Percentiles rank a stretch among this genome's conserved stretches.
These are phyloP conservation scores for Diaporthe citri DNA, from an alignment of 2,329 filamentous ascomycete genomes.

Conservation along the genomic window DNA sequence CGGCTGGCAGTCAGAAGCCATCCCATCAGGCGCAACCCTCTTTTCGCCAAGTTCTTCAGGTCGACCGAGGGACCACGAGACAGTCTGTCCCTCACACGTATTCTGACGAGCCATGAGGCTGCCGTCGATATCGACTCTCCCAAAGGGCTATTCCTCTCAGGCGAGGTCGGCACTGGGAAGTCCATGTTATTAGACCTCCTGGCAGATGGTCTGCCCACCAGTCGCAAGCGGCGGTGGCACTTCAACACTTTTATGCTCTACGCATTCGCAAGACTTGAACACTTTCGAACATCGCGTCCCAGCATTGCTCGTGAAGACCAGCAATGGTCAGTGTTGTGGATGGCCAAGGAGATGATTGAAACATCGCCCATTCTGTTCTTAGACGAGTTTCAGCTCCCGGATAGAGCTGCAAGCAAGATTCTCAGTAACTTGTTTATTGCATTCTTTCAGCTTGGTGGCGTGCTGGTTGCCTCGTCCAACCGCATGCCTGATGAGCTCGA, in stretches of 20 bases:
- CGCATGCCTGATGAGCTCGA: constrained; percentile 85
- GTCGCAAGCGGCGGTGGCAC: constrained; percentile 81
- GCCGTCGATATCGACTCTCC: constrained; percentile 80
- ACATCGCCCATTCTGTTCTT: constrained; percentile 82
- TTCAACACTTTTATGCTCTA: constrained; percentile 91
- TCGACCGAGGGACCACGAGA: constrained; percentile 66
- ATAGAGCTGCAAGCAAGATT: constrained; percentile 82
- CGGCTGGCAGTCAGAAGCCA: constrained; percentile 65
- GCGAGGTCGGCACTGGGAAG: constrained; percentile 86
- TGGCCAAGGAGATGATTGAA: constrained; percentile 82
- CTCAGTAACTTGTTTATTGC: constrained; percentile 82
- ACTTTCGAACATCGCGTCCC: constrained; percentile 62
- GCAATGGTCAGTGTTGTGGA: constrained; percentile 78
- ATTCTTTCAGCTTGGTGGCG: constrained; percentile 86
- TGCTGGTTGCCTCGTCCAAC: constrained; percentile 84
- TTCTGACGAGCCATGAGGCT: constrained; percentile 78
- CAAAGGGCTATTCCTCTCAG: constrained; percentile 80
- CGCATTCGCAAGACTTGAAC: constrained; percentile 78
- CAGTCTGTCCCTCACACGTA: constrained; percentile 73
- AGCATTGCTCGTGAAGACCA: constrained; percentile 44
- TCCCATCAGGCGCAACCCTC: constrained; percentile 69
- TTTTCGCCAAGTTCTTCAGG: constrained; percentile 71
- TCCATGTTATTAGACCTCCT: constrained; percentile 87
- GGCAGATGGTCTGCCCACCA: constrained; percentile 80
- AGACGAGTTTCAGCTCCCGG: constrained; percentile 87